These are phyloP conservation scores for Linanthus parryae DNA, from an alignment of 148 eudicot genomes.

Conservation along the genomic window DNA sequence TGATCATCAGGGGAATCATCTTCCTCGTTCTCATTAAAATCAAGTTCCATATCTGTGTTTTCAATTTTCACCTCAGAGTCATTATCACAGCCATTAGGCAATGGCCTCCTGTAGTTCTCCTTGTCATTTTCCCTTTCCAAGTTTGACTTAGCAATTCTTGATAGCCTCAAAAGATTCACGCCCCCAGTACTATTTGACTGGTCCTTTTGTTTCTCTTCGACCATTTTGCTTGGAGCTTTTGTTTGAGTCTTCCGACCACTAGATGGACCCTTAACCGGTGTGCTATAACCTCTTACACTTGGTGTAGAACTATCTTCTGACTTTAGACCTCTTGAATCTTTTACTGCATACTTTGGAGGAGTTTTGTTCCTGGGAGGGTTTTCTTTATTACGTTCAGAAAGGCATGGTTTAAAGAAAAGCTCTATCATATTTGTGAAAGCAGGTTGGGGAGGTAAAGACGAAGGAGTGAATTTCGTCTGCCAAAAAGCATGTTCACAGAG, in stretches of 20 bases:
- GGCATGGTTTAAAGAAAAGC: conserved; percentile 45
- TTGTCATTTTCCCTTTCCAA: conserved; percentile 87
- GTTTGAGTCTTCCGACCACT: conserved; percentile 58
- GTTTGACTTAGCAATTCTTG: conserved; percentile 93
- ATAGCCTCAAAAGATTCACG: conserved; percentile 80
- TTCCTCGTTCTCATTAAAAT: conserved; percentile 79
- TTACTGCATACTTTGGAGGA: conserved; percentile 50
- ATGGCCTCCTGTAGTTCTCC: conserved; percentile 91
- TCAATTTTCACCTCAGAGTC: conserved; percentile 88
- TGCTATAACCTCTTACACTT: conserved; percentile 40
- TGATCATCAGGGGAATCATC: conserved; percentile 77
- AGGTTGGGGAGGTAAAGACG: conserved; percentile 77
- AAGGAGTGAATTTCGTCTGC: conserved; percentile 41
- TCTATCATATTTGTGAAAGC: conserved; percentile 76
- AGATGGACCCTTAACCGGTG: conserved; percentile 59
- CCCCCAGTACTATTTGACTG: conserved; percentile 42
- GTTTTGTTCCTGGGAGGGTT: conserved; percentile 50
- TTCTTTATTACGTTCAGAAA: conserved; percentile 67
- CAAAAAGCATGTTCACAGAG: conserved; percentile 85
- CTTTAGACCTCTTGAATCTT: conserved; percentile 42
- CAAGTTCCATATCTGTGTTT: conserved; percentile 97
- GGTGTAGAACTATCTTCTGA: conserved; percentile 51
- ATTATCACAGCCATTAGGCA: conserved; percentile 64
- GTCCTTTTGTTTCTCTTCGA: conserved; percentile 54
- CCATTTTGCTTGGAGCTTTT: conserved; percentile 42